Percentiles rank a stretch among this genome's conserved stretches.
These are phyloP conservation scores for Umbelopsis vinacea DNA, from an alignment of 192 early-diverging fungal genomes.

Conservation along the genomic window DNA sequence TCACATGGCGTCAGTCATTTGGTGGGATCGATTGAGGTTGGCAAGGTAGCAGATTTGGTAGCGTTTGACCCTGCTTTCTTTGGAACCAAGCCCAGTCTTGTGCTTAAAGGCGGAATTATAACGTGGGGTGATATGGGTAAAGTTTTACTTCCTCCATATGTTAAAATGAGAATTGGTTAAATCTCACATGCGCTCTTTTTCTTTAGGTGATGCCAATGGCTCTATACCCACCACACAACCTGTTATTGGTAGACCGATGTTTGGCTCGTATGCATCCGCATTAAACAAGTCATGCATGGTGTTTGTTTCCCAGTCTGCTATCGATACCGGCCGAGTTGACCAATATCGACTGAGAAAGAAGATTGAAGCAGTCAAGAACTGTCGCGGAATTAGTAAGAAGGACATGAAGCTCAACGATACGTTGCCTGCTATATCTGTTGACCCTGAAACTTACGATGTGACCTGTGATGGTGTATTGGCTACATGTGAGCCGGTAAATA, in stretches of 20 bases:
- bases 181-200: not conserved
- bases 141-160: not conserved
- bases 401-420: conserved; percentile 88
- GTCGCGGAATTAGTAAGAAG: conserved; percentile 77
- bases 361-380: conserved; percentile 72
- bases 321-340: conserved; percentile 56
- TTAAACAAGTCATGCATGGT: conserved; percentile 65
- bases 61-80: conserved; percentile 85
- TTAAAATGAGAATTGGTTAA: no score
- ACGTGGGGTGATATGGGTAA: conserved; percentile 83
- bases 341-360: conserved; percentile 73
- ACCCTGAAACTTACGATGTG: conserved; percentile 93
- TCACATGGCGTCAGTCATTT: conserved; percentile 86
- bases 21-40: conserved; percentile 91
- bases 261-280: conserved; percentile 70
- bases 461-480: conserved; percentile 74
- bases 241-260: conserved; percentile 84
- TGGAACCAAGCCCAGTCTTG: conserved; percentile 83
- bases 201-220: conserved; percentile 81
- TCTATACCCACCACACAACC: conserved; percentile 96
- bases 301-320: conserved; percentile 82
- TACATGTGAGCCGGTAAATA: conserved; percentile 69
- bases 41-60: conserved; percentile 93
- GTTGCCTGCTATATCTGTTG: conserved; percentile 78
- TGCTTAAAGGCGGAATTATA: conserved; percentile 91